These are phyloP conservation scores for Elasticomyces elasticus DNA, from an alignment of 495 filamentous ascomycete genomes.

Conservation along the genomic window DNA sequence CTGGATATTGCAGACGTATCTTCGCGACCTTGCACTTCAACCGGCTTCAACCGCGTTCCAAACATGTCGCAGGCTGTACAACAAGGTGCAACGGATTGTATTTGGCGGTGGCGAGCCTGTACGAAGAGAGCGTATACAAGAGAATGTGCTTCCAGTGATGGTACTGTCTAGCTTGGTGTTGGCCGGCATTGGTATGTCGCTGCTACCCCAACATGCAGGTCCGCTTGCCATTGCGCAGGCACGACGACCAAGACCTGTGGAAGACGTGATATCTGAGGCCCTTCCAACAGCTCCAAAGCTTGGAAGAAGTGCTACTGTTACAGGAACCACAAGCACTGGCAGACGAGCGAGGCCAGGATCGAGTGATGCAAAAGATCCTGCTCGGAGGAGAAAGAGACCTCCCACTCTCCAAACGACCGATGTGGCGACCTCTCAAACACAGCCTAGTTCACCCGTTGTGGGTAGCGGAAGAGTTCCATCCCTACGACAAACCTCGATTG, in stretches of 20 bases:
- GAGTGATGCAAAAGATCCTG: slow-evolving; percentile 6
- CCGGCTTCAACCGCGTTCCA: slow-evolving; percentile 59
- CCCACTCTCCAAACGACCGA: slow-evolving; percentile 4
- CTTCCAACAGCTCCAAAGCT: slow-evolving; percentile 41
- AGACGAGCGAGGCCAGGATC: slow-evolving; percentile 35
- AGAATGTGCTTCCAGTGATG: slow-evolving; percentile 63
- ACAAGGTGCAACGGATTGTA: slow-evolving; percentile 70
- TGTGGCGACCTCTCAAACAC: slow-evolving; percentile 5
- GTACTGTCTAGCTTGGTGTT: slow-evolving; percentile 62
- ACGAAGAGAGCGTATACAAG: slow-evolving; percentile 59
- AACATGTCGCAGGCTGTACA: slow-evolving; percentile 65
- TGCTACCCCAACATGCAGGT: slow-evolving; percentile 44
- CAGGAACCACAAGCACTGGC: slow-evolving; percentile 38
- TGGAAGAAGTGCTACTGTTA: slow-evolving; percentile 53
- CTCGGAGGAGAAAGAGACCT: background rate
- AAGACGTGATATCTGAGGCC: slow-evolving; percentile 47
- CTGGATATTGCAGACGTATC: slow-evolving; percentile 74
- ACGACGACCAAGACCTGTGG: slow-evolving; percentile 49
- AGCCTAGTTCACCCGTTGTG: slow-evolving; percentile 18
- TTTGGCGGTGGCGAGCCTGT: slow-evolving; percentile 54
- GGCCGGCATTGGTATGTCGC: slow-evolving; percentile 46
- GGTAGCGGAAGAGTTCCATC: background rate
- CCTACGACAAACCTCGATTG: slow-evolving; percentile 12
- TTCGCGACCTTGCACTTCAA: slow-evolving; percentile 59
- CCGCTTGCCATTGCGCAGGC: slow-evolving; percentile 66